A percentile compares a stretch with the other conserved stretches of the same genome.
phyloP scores from a whole-genome alignment of 805 yeast genomes.

The Starmerella floricola region DNA sequence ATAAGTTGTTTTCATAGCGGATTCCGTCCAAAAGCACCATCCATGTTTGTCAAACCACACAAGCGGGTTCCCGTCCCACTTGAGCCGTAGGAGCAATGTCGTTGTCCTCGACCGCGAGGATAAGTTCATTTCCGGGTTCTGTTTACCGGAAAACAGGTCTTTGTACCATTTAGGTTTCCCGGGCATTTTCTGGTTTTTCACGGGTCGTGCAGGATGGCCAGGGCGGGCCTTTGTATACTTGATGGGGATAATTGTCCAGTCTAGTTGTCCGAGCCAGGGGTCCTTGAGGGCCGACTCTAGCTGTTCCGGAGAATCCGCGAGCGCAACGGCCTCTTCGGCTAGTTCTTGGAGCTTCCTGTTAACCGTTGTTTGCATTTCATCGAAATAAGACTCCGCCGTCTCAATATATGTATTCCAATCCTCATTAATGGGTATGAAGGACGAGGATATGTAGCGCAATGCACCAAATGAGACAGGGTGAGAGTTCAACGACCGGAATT shows the following conservation, averaged over 20 bases:
- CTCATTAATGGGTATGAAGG: slow-evolving; percentile 65
- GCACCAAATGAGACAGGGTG: slow-evolving; percentile 95
- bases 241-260: slow-evolving; percentile 63
- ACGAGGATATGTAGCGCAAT: slow-evolving; percentile 54
- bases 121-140: slow-evolving; percentile 37
- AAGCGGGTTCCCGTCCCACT: slow-evolving; percentile 78
- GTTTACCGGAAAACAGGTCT: slow-evolving; percentile 33
- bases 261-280: slow-evolving; percentile 83
- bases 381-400: slow-evolving; percentile 55
- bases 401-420: slow-evolving; percentile 64
- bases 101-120: slow-evolving; percentile 64
- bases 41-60: slow-evolving; percentile 70
- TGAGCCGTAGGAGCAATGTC: slow-evolving; percentile 59
- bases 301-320: slow-evolving; percentile 34
- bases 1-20: slow-evolving; percentile 26
- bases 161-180: slow-evolving; percentile 94
- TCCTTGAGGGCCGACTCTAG: slow-evolving; percentile 36
- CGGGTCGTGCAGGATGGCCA: slow-evolving; percentile 27
- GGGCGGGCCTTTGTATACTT: slow-evolving; percentile 60
- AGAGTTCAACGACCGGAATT: slow-evolving; percentile 56
- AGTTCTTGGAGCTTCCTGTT: slow-evolving; percentile 45
- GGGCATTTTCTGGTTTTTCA: slow-evolving; percentile 63
- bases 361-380: slow-evolving; percentile 44
- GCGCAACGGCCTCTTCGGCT: slow-evolving; percentile 45
- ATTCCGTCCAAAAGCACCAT: slow-evolving; percentile 70